Evolutionary conservation across 441 rosid species (phyloP).

Genomic region (Daphne laureola): DNA sequence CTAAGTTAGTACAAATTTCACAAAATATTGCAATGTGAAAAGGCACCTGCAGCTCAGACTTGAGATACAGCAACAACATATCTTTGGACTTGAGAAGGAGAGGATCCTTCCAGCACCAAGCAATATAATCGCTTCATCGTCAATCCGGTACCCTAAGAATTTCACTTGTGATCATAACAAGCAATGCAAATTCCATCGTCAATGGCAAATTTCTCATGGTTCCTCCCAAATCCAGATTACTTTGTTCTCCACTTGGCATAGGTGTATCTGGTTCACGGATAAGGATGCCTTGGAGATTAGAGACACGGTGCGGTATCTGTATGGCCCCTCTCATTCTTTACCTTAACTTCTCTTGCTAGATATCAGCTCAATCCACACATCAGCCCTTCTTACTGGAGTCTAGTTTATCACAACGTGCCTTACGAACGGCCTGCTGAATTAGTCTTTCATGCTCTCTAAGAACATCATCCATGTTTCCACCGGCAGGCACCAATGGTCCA

Average conservation of each 20-base stretch:
- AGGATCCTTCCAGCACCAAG: slow-evolving; percentile 1
- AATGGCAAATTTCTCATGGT: no score
- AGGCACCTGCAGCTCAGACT: no score
- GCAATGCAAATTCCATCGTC: not conserved
- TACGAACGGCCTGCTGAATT: slow-evolving; percentile 87
- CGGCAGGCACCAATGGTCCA: slow-evolving; percentile 89
- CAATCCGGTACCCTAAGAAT: slow-evolving; percentile 4
- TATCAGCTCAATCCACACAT: slow-evolving; percentile 18
- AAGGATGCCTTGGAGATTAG: no score
- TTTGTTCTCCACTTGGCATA: not conserved
- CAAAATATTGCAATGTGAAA: no score
- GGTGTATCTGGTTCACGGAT: not conserved
- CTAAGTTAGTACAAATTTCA: no score
- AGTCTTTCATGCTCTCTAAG: slow-evolving; percentile 88
- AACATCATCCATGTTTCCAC: slow-evolving; percentile 81
- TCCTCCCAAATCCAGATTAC: not conserved
- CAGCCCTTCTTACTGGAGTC: slow-evolving; percentile 32
- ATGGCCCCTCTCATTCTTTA: slow-evolving; percentile 14
- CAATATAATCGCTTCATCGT: not conserved
- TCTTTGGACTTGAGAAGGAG: not conserved
- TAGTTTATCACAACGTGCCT: slow-evolving; percentile 60
- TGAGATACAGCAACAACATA: no score
- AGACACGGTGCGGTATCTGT: not conserved
- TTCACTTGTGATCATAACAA: slow-evolving; percentile 4
- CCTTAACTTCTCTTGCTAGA: slow-evolving; percentile 1